Evolutionary conservation across 2,329 filamentous ascomycete species (phyloP), one percentile per base, ranked within the genome.

Genomic region (Leptosphaerulina australis): DNA sequence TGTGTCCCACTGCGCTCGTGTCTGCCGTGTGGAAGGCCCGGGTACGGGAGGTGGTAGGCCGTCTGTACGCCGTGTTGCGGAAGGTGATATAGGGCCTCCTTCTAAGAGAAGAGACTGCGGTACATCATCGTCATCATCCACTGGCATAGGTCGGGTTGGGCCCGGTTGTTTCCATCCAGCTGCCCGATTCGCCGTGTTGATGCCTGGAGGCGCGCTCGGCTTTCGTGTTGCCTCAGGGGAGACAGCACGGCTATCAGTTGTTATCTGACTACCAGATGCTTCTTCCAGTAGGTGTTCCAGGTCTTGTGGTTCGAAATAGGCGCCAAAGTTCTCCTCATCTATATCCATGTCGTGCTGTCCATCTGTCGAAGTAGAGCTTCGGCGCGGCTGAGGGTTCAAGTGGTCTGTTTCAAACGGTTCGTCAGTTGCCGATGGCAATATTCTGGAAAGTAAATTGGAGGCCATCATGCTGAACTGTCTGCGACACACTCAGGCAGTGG

Each of bases 21-120:
- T 73, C 30, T 65, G 71, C 24, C 66, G 70, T 3, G 75, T 75
- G n/a, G 77, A 73, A 24, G 75, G 75, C 8, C 74, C 73, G 33
- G 74, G 73, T 14, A 72, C 75, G 10, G 75, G 77, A 11, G 75
- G 72, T 3, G 71, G 72, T 3, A 74, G 62, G n/a, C 61, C 67
- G 20, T 64, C 62, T 24, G 25, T 44, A n/a, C 50, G 61, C 28
- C 64, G 63, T 29, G 56, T 58, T 25, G 50, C 53, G 7, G 52
- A 55, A 7, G 55, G 57, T 10, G 50, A 48, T 9, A 49, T 53
- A 67, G 73, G 50, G 66, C 74, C 74, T 26, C 75, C 80, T 70
- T 87, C 84, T 29, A 86, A 74, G 22, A 88, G 72, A 28, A 88
- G 72, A 7, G 85, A 87, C 45, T 80, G 79, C 2, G 85, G 85